Evolutionary conservation across 192 early-diverging fungal species (phyloP), one percentile per base, ranked within the genome.

Genomic region (Entophlyctis helioformis): DNA sequence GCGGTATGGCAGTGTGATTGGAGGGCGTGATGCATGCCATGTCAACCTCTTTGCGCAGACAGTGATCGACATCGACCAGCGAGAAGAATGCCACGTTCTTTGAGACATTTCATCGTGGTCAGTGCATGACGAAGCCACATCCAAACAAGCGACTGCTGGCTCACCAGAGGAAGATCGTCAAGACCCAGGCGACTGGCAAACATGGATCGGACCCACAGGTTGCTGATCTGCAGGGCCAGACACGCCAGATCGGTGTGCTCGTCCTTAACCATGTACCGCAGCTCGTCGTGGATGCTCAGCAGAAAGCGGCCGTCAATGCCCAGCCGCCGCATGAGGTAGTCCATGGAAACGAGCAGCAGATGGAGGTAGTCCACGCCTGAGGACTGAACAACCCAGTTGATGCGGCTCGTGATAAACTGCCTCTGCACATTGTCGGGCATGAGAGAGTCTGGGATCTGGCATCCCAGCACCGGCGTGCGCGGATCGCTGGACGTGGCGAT

Each of bases 301-400:
- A 89, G 74, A 53, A 93, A 91, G 16, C 91, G 69, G 21, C 82
- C 80, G 24, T 84, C 55, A 39, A 98, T 89, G 3, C 72, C 51
- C 51, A 94, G 76, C 34, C 78, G 67, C 15, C 79, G 59, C 26
- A 84, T 75, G 46, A 98, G 53, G 52, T 95, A 89, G 33, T 74
- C 55, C 83, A 92, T 88, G 6, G 85, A 80, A 0, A 86, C 86
- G 12, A 98, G 59, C 9, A 98, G 63, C 42, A 98, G 59, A 54
- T 98, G 94, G 8, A 98, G 60, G 54, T 98, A 98, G 50, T 98
- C 94, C 21, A 95, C 94, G 16, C 91, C 95, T 1, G 91, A 96
- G 19, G 89, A 92, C 62, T 98, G 95, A 3, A 98, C 91, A 1
- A 86, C 89, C 95, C 95, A 98, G 58, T 98, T 98, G 33, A 96